Percentiles rank a stretch among this genome's conserved stretches.
These are phyloP conservation scores for Dictyostelium citrinum DNA, from an alignment of 78 protist genomes.

Conservation along the genomic window DNA sequence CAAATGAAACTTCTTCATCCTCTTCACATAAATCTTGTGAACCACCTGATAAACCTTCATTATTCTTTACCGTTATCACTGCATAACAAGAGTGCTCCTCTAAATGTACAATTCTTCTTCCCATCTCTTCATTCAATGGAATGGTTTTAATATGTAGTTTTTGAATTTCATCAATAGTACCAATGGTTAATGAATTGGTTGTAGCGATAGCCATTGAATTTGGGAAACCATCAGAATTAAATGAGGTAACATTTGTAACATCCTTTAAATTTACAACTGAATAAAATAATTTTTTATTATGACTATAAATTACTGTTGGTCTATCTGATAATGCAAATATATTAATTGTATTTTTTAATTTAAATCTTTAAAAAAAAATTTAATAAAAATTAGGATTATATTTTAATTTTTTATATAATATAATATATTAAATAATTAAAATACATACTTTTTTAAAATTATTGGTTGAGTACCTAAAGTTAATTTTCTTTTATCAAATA, in stretches of 20 bases:
- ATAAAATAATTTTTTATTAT: conserved; percentile 80
- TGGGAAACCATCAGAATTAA: conserved; percentile 77
- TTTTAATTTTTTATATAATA: too few species aligned
- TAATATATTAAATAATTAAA: too few species aligned
- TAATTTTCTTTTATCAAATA: conserved; percentile 83
- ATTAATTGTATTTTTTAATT: conserved; percentile 26
- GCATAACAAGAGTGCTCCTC: conserved; percentile 50
- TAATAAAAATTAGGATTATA: not conserved
- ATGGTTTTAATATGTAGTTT: conserved; percentile 90
- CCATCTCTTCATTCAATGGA: conserved; percentile 87
- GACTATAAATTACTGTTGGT: conserved; percentile 90
- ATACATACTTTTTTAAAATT: conserved; percentile 26
- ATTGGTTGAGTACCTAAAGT: conserved; percentile 92
- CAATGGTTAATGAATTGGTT: conserved; percentile 60
- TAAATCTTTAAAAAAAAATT: conserved; percentile 5
- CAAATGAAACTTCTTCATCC: not conserved
- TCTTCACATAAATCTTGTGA: not conserved
- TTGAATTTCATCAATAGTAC: conserved; percentile 93
- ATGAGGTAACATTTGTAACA: conserved; percentile 74
- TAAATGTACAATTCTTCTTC: conserved; percentile 82
- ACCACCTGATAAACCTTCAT: not conserved
- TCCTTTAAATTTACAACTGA: conserved; percentile 87
- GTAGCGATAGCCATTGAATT: conserved; percentile 89
- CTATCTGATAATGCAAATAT: conserved; percentile 93
- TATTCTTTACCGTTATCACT: conserved; percentile 4